These are phyloP conservation scores for Citrus sp. DNA, from an alignment of 345 rosid species.

Conservation along the genomic window DNA sequence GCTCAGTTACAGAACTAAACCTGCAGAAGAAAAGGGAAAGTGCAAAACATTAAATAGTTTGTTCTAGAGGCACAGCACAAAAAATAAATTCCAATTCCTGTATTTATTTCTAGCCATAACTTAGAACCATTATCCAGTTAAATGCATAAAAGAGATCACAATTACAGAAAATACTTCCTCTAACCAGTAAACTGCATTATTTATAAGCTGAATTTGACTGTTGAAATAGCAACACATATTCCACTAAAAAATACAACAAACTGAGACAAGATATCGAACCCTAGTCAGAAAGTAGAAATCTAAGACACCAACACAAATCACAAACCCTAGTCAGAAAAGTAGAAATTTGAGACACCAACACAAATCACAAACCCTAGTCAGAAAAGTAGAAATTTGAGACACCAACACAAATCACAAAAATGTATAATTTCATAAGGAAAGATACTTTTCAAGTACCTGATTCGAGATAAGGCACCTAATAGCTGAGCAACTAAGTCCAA, in stretches of 20 bases:
- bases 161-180: neutral
- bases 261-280: neutral
- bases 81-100: neutral
- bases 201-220: neutral
- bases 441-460: slow-evolving; percentile 48
- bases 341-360: neutral
- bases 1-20: slow-evolving; percentile 98
- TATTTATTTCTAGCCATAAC: neutral
- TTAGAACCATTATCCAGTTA: neutral
- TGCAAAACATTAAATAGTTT: slow-evolving; percentile 8
- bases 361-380: neutral
- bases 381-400: neutral
- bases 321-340: neutral
- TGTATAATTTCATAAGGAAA: neutral
- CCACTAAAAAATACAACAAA: neutral
- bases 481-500: slow-evolving; percentile 97
- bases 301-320: neutral
- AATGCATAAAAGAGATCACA: neutral
- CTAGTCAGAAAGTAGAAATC: neutral
- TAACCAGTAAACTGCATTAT: neutral
- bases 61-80: slow-evolving; percentile 5
- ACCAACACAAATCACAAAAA: neutral
- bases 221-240: neutral
- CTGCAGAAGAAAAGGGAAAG: slow-evolving; percentile 36
- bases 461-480: slow-evolving; percentile 94